Base-by-base conservation (phyloP, 2,329 filamentous ascomycete species). In the Colletotrichum sp. region DNA sequence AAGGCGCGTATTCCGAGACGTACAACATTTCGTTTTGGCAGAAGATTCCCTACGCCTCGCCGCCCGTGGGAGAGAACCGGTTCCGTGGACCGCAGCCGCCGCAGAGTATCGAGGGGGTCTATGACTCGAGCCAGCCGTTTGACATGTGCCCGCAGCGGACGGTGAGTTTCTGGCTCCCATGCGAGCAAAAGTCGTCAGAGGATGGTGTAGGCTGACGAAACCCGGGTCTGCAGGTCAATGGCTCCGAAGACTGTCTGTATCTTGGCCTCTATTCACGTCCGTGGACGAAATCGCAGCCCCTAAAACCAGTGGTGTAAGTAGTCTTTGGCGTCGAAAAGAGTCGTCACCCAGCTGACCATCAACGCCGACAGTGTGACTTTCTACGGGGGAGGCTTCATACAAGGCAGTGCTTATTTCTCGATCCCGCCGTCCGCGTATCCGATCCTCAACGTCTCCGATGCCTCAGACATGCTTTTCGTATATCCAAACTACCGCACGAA, bases 81-180 rank as follows among this genome's bases (percentile, higher is more conserved):
- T 93, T 93, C 80, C 88, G 91, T 69, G 90, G 87, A 0, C 91
- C 91, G 3, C 91, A 93, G 78, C 90, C 90, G 8, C 90, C 90
- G 2, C 29, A 82, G 0, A 82, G 82, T 1, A 85, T 92, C 69
- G 84, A 81, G 5, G 85, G 88, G 75, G 86, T 85, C 6, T 93
- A 92, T 80, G 82, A 92, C 80, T 90, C 90, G 3, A 86, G 88
- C 76, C 88, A 90, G 66, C 77, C 84, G 22, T 92, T 91, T 76
- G 88, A 91, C 79, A 89, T 90, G 87, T 93, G 91, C 78, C 88
- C 89, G 5, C 90, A 92, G 82, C 85, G 90, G 78, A 90, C 89
- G 0, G 89, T 88, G 71, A 71, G 79, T 69, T 19, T 7, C 12
- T n/a, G 16, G 34, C 30, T 15, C 15, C 19, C 29, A 52, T 61